Evolutionary conservation across 345 rosid genomes (phyloP), one percentile per base, ranked within the genome.

Genomic region (Adansonia digitata): DNA sequence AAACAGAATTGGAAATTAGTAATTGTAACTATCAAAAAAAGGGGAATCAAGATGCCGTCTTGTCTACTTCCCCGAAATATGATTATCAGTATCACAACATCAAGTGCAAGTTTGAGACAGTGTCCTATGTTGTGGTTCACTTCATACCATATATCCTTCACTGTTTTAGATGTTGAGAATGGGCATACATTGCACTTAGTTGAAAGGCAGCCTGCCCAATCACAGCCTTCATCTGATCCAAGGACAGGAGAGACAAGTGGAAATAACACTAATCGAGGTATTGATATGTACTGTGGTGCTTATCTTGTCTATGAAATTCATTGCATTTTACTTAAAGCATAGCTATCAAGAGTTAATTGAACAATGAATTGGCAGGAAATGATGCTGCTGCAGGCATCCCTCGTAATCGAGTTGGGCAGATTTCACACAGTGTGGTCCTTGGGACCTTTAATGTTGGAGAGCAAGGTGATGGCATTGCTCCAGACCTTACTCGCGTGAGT

Each of bases 131-230:
- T 29, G 40, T 65, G 26, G 81, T 74, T 78, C 42, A 70, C 53
- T 46, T 66, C 40, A 67, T 73, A 14, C 27, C 0, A 34, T 70
- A 70, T n/a, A 72, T 69, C 70, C 91, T 88, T 87, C 57, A 91
- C 90, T 27, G 34, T 71, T 80, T 68, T 78, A 95, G 99, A 95
- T 79, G 86, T 93, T 86, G 98, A 95, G 82, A 91, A 81, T 84
- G 98, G 99, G 24, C 92, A 95, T 78, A 93, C 99, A 48, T 81
- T 95, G 81, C 99, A 95, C 78, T 84, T 95, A 84, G 91, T 95
- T 79, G 87, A 81, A 77, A 91, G 99, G 86, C 98, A 90, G 82
- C 88, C 88, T 52, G 63, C 86, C 37, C 91, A 84, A 74, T 69
- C 93, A 46, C 88, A 73, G 53, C 82, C 91, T 75, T 77, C 93